A percentile compares a stretch with the other conserved stretches of the same genome.
Conservation (phyloP, 2,329 filamentous ascomycete genomes). For the Penicillium sclerotigenum region DNA sequence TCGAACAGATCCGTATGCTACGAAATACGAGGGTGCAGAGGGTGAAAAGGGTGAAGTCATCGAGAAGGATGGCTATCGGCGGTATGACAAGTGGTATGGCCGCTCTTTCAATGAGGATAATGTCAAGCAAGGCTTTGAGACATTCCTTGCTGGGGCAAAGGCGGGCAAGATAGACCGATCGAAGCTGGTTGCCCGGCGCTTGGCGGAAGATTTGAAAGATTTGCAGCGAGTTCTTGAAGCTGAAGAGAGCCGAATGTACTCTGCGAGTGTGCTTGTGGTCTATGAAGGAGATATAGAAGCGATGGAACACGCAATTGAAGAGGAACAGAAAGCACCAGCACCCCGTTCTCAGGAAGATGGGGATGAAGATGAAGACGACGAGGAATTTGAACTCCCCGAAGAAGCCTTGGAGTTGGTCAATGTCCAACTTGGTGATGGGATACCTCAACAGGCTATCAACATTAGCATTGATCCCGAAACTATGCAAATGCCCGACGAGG, state of each 20-base stretch:
- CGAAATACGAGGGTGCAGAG: constrained; percentile 47
- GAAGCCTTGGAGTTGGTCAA: constrained; percentile 32
- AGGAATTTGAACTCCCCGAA: constrained; percentile 31
- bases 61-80: constrained; percentile 53
- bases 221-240: constrained; percentile 51
- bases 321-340: constrained; percentile 39
- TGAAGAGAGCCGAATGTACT: constrained; percentile 66
- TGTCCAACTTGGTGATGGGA: constrained; percentile 29
- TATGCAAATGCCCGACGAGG: constrained; percentile 47
- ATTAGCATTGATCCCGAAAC: constrained; percentile 36
- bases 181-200: constrained; percentile 42
- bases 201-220: constrained; percentile 42
- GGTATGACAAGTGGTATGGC: constrained; percentile 66
- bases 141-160: constrained; percentile 52
- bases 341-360: constrained; percentile 28
- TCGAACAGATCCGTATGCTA: constrained; percentile 35
- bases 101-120: constrained; percentile 55
- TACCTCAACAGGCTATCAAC: constrained; percentile 33
- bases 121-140: constrained; percentile 56
- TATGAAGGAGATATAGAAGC: constrained; percentile 63
- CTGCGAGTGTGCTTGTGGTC: constrained; percentile 61
- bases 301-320: constrained; percentile 49
- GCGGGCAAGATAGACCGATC: constrained; percentile 43
- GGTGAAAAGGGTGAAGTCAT: constrained; percentile 44
- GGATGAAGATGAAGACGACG: constrained; percentile 30